Evolutionary conservation across 129 eudicot species (phyloP).

Genomic region (Erigeron canadensis): DNA sequence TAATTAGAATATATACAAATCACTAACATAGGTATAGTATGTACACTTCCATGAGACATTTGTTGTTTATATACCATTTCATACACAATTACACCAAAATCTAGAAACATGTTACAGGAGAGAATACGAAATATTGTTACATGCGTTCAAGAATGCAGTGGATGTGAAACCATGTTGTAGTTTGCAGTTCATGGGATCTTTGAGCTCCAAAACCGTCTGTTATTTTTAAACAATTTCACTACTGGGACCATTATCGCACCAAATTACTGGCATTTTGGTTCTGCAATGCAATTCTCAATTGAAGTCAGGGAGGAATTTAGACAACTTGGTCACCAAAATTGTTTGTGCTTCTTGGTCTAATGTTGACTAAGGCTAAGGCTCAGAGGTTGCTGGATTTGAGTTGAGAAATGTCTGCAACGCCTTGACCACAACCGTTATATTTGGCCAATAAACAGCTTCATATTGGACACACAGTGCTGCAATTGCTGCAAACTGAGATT

Average conservation of each 20-base stretch:
- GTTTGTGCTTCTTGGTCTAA: background rate
- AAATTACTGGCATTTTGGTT: conserved; percentile 6
- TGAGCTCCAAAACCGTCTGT: background rate
- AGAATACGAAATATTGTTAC: conserved; percentile 22
- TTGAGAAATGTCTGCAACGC: no score
- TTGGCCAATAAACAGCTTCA: no score
- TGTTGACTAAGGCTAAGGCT: conserved; percentile 22
- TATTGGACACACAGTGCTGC: no score
- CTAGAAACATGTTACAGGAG: no score
- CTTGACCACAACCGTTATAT: no score
- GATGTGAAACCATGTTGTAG: background rate
- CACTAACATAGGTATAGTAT: no score
- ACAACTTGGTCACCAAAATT: conserved; percentile 14
- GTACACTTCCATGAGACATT: no score
- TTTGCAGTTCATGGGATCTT: conserved; percentile 6
- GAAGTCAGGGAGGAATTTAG: conserved; percentile 3
- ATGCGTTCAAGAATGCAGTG: conserved; percentile 7
- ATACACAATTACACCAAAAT: no score
- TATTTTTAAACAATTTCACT: conserved; percentile 1
- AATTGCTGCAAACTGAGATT: no score
- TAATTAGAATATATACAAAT: no score
- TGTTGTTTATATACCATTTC: no score
- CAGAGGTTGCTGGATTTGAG: no score
- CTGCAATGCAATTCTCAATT: background rate
- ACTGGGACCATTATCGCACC: background rate